phyloP scores from a whole-genome alignment of 306 rosid species.

The Quillaja saponaria region DNA sequence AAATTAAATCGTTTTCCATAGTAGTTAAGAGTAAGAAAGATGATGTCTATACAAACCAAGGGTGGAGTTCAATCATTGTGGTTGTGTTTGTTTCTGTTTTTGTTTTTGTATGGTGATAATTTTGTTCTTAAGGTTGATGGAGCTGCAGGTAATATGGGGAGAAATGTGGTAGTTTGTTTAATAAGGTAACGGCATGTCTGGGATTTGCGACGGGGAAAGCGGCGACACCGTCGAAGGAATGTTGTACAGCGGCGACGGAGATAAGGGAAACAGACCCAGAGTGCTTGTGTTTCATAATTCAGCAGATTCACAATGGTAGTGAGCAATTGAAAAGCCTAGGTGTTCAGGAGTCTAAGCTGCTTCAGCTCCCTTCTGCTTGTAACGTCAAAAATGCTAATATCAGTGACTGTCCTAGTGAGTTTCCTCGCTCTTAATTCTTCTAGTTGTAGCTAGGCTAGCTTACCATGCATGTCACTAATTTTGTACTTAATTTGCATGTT shows the following conservation, averaged over 20 bases:
- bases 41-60: not conserved
- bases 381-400: slow-evolving; percentile 53
- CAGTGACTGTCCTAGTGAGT: slow-evolving; percentile 70
- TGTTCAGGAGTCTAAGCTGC: slow-evolving; percentile 58
- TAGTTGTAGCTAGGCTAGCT: too few species aligned
- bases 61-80: not conserved
- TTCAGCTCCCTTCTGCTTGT: slow-evolving; percentile 76
- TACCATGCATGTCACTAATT: not conserved
- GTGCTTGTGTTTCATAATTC: slow-evolving; percentile 74
- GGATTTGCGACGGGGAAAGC: slow-evolving; percentile 57
- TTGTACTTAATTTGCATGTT: too few species aligned
- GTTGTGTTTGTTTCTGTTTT: slow-evolving; percentile 2
- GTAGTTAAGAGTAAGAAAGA: not conserved
- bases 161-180: slow-evolving; percentile 43
- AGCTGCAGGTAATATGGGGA: not conserved
- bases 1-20: too few species aligned
- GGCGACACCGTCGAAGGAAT: slow-evolving; percentile 51
- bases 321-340: slow-evolving; percentile 51
- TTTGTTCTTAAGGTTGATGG: not conserved
- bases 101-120: not conserved
- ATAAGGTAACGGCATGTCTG: slow-evolving; percentile 58
- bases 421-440: not conserved
- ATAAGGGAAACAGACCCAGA: slow-evolving; percentile 57
- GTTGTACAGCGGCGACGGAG: slow-evolving; percentile 50
- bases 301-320: slow-evolving; percentile 59